Base-by-base conservation (phyloP, 768 basidiomycete genomes). In the Gyrodon lividus region DNA sequence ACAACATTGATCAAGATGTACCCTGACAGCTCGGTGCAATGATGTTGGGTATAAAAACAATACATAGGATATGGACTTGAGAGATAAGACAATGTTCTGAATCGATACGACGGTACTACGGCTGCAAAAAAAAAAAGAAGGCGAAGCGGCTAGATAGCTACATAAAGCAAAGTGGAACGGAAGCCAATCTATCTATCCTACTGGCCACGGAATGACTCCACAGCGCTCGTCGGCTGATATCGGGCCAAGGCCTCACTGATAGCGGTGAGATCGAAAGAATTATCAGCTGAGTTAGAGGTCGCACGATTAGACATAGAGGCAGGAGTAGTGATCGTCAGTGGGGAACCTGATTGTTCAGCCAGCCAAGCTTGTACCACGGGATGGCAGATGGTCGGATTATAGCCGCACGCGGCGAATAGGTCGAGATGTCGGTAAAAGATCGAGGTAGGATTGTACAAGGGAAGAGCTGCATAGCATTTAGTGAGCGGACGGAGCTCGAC, bases 371-470 rank as follows among this genome's bases (percentile, higher is more conserved):
- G 59, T n/a, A 77, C 66, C 28, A 72, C 51, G n/a, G 73, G 73
- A 50, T 77, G 71, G 16, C 66, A 63, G n/a, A 54, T 20, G 0
- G 74, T 72, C 2, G 80, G 78, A 10, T 56, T 46, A 55, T 64
- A 71, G 7, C 64, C 61, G 57, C 76, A 80, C 1, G 72, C 71
- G 17, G 70, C 65, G 50, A 79, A 81, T 14, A 77, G 39, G 43
- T 79, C 74, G 4, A 83, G 71, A 43, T 77, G 74, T 3, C 70
- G 73, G 17, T 64, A 73, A 60, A 83, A 81, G 43, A 67, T 66
- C 24, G 62, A 54, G 0, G 81, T 79, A 13, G 75, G 72, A 52
- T 77, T 76, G 63, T 81, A 84, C 3, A 84, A 69, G 5, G 82
- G 82, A 8, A 83, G 70, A 8, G 72, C 82, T 80, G 48, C 12